A percentile compares a stretch with the other conserved stretches of the same genome.
These are phyloP conservation scores for Basipetospora chlamydospora DNA, from an alignment of 2,329 filamentous ascomycete species.

Conservation along the genomic window DNA sequence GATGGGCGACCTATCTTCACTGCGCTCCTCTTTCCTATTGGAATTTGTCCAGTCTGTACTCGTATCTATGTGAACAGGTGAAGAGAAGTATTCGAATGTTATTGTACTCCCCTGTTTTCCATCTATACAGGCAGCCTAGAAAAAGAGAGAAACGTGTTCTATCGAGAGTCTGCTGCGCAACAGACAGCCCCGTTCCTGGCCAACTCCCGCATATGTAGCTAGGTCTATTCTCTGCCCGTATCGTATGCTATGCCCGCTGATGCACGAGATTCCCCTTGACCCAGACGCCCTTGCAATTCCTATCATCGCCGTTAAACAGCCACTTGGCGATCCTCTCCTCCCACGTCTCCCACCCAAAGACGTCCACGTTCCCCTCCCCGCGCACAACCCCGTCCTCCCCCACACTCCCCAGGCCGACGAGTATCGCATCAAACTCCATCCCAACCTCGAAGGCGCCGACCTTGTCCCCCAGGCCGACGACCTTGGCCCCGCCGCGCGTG, in stretches of 20 bases:
- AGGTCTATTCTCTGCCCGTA: too few species aligned
- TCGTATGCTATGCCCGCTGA: constrained; percentile 23
- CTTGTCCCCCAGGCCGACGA: constrained; percentile 56
- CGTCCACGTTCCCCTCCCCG: constrained; percentile 52
- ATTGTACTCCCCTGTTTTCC: too few species aligned
- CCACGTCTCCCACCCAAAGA: constrained; percentile 90
- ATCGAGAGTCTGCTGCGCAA: too few species aligned
- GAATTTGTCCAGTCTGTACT: too few species aligned
- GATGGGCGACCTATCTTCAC: too few species aligned
- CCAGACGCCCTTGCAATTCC: constrained; percentile 83
- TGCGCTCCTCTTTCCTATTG: too few species aligned
- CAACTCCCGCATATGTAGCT: too few species aligned
- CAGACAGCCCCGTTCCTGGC: too few species aligned
- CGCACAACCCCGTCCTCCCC: constrained; percentile 22
- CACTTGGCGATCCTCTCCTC: constrained; percentile 80
- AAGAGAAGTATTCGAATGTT: too few species aligned
- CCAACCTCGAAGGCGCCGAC: constrained; percentile 76
- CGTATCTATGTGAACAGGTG: too few species aligned
- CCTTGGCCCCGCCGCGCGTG: constrained; percentile 72
- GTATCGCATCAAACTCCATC: constrained; percentile 83
- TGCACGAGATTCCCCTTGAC: constrained; percentile 75
- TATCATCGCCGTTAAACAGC: constrained; percentile 85
- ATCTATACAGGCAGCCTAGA: too few species aligned
- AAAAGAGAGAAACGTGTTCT: too few species aligned
- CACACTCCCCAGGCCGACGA: constrained; percentile 49